phyloP scores from a whole-genome alignment of 2,329 filamentous ascomycete species.

The Hymenoscyphus salicellus region DNA sequence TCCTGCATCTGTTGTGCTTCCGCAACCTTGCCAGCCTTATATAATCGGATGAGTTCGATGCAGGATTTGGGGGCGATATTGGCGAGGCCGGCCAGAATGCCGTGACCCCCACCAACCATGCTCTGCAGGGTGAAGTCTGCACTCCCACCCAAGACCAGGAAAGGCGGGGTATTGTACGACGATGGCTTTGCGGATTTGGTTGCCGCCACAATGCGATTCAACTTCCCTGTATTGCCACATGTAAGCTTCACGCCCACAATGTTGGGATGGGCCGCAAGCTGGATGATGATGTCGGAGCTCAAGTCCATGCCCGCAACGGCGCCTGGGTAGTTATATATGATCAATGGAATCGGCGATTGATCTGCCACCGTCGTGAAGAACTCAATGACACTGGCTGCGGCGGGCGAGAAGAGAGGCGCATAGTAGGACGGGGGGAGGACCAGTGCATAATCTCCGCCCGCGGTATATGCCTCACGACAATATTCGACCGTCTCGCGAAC shows the following conservation, averaged over 20 bases:
- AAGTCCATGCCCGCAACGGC: constrained; percentile 84
- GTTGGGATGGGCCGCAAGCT: constrained; percentile 75
- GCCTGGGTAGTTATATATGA: constrained; percentile 89
- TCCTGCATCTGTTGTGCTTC: constrained; percentile 64
- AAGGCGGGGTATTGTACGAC: constrained; percentile 40
- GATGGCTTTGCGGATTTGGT: constrained; percentile 52
- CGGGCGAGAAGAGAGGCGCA: constrained; percentile 54
- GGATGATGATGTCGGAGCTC: constrained; percentile 82
- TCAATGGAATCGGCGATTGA: constrained; percentile 69
- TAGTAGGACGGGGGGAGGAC: constrained; percentile 69
- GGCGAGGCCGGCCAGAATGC: constrained; percentile 68
- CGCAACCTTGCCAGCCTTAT: constrained; percentile 53
- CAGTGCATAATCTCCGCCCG: constrained; percentile 65
- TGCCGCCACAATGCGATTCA: constrained; percentile 54
- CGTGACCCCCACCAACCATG: constrained; percentile 65
- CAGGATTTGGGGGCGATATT: constrained; percentile 68
- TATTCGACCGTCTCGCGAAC: constrained; percentile 63
- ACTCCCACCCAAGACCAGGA: constrained; percentile 69
- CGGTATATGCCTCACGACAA: constrained; percentile 58
- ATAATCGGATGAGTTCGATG: constrained; percentile 58
- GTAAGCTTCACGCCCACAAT: constrained; percentile 90
- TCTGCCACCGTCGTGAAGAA: constrained; percentile 63
- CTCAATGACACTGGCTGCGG: constrained; percentile 52
- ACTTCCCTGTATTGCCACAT: constrained; percentile 71
- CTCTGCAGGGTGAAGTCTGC: constrained; percentile 73